phyloP scores from a whole-genome alignment of 2,329 filamentous ascomycete genomes.

The Colletotrichum orchidophilum region DNA sequence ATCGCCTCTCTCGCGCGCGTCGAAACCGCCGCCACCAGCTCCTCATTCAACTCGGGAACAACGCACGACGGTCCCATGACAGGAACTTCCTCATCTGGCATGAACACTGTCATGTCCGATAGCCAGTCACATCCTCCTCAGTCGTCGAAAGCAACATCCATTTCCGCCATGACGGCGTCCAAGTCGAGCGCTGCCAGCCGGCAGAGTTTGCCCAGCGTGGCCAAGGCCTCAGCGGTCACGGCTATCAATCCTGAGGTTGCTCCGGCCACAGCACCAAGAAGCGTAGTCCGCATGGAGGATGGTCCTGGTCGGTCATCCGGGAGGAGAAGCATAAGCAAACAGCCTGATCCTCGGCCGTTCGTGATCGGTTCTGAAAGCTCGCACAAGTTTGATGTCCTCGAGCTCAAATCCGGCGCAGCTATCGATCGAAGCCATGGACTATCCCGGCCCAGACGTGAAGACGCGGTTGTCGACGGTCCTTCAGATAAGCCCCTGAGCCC shows the following conservation, averaged over 20 bases:
- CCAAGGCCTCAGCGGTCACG: conserved; percentile 51
- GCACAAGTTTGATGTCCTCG: conserved; percentile 50
- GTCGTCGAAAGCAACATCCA: conserved; percentile 59
- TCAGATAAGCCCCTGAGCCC: conserved; percentile 56
- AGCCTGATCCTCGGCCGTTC: conserved; percentile 49
- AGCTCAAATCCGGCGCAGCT: conserved; percentile 45
- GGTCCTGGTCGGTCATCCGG: conserved; percentile 46
- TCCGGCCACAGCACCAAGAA: conserved; percentile 57
- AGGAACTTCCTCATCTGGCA: conserved; percentile 49
- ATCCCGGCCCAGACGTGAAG: conserved; percentile 50
- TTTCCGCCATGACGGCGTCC: conserved; percentile 54
- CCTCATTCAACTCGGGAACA: conserved; percentile 43
- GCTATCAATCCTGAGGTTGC: conserved; percentile 57
- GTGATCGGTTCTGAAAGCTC: conserved; percentile 47
- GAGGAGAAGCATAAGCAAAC: conserved; percentile 54
- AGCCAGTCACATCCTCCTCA: conserved; percentile 50
- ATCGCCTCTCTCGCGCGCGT: conserved; percentile 51
- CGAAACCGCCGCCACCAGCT: conserved; percentile 47
- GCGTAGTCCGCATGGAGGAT: conserved; percentile 54
- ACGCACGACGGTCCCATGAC: conserved; percentile 46
- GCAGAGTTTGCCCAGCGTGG: conserved; percentile 53
- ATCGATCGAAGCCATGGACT: conserved; percentile 38
- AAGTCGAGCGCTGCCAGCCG: conserved; percentile 52
- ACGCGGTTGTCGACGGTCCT: conserved; percentile 56
- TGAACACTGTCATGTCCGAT: conserved; percentile 47